Percentiles rank a stretch among this genome's conserved stretches.
Conservation (phyloP, 768 basidiomycete genomes). For the Gautieria morchelliformis region DNA sequence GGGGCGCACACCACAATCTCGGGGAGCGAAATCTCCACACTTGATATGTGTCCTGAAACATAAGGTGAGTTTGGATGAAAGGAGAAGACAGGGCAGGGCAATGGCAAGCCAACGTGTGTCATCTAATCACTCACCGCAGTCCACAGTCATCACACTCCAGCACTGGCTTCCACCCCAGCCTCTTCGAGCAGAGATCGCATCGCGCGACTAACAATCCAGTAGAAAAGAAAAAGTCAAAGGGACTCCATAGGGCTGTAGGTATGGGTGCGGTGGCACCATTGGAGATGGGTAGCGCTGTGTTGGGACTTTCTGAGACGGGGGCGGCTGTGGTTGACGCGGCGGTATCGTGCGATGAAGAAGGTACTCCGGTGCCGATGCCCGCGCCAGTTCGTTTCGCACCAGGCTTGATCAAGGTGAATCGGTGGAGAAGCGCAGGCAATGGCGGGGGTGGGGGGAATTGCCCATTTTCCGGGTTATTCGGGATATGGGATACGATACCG, state of each 20-base stretch:
- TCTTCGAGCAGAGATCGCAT: conserved; percentile 75
- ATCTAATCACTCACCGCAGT: conserved; percentile 39
- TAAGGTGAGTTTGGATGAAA: not conserved
- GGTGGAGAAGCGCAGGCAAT: conserved; percentile 51
- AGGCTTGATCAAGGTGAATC: conserved; percentile 81
- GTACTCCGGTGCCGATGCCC: not conserved
- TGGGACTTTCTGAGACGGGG: not conserved
- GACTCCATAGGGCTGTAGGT: conserved; percentile 42
- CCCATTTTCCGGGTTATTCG: not conserved
- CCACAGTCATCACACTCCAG: conserved; percentile 88
- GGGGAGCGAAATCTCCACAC: conserved; percentile 75
- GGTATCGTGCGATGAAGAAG: not conserved
- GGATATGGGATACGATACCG: not conserved
- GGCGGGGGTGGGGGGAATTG: not conserved
- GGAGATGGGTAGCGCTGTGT: not conserved
- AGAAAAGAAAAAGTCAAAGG: conserved; percentile 70
- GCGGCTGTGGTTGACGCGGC: not conserved
- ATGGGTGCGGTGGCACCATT: not conserved
- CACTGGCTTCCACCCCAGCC: conserved; percentile 79
- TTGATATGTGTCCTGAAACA: conserved; percentile 66
- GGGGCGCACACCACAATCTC: conserved; percentile 56
- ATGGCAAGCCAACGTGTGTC: conserved; percentile 4
- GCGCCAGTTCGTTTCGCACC: conserved; percentile 42
- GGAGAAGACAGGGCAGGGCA: too few species aligned
- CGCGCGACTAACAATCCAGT: conserved; percentile 63